Conservation (phyloP, 1,139 yeast species). For the Nakaseomyces nivariensis region DNA sequence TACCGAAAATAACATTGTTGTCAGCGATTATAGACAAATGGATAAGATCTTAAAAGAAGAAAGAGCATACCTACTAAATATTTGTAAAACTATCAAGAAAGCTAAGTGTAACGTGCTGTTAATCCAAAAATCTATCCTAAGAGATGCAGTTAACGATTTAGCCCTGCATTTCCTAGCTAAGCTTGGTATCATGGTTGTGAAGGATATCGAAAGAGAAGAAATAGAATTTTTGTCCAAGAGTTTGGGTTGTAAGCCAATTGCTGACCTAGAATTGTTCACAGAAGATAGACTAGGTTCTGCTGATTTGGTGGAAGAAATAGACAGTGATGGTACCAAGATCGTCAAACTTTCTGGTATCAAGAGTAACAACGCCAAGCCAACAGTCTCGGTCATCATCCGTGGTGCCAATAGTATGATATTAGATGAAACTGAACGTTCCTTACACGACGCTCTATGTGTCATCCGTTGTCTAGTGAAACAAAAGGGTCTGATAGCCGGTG, state of each 20-base stretch:
- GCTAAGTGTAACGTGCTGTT: constrained; percentile 91
- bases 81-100: constrained; percentile 92
- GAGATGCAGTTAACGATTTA: constrained; percentile 96
- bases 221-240: constrained; percentile 87
- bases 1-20: constrained; percentile 95
- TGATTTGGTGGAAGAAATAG: constrained; percentile 85
- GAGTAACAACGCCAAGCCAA: constrained; percentile 42
- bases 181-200: constrained; percentile 85
- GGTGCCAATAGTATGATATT: constrained; percentile 87
- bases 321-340: constrained; percentile 85
- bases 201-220: constrained; percentile 95
- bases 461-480: constrained; percentile 91
- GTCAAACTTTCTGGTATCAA: constrained; percentile 87
- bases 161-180: constrained; percentile 91
- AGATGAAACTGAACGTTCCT: constrained; percentile 93
- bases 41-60: constrained; percentile 96
- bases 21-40: constrained; percentile 97
- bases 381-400: constrained; percentile 85
- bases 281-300: constrained; percentile 91
- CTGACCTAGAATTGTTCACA: constrained; percentile 84
- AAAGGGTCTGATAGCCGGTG: constrained; percentile 93
- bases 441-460: constrained; percentile 96
- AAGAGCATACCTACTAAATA: constrained; percentile 85
- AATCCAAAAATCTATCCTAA: constrained; percentile 85
- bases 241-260: constrained; percentile 90